Conservation (phyloP, 2,329 filamentous ascomycete genomes). For the Aureobasidium sp. region DNA sequence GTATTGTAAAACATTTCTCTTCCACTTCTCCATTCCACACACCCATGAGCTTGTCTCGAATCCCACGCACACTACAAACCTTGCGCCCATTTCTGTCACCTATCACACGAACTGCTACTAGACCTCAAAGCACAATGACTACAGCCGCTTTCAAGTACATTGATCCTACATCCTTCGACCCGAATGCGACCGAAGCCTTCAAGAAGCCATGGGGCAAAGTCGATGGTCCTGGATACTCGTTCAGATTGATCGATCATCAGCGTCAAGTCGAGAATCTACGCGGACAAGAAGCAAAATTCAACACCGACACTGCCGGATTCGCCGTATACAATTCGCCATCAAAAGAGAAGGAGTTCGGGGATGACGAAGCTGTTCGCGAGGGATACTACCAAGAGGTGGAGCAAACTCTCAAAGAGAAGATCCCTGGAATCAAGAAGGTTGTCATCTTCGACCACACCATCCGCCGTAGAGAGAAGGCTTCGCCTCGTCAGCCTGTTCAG, state of each 20-base stretch:
- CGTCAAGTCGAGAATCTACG: constrained; percentile 49
- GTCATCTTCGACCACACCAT: constrained; percentile 69
- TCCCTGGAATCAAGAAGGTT: constrained; percentile 51
- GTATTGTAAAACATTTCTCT: neutral
- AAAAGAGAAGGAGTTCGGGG: constrained; percentile 45
- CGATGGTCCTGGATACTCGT: constrained; percentile 51
- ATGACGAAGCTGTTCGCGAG: constrained; percentile 46
- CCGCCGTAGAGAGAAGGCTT: constrained; percentile 44
- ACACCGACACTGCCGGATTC: constrained; percentile 52
- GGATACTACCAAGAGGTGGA: constrained; percentile 58
- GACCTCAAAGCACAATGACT: constrained; percentile 40
- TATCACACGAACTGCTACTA: neutral
- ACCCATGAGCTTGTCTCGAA: constrained; percentile 1
- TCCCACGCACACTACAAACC: neutral
- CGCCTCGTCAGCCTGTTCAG: constrained; percentile 57
- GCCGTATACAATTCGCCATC: constrained; percentile 44
- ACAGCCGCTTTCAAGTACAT: constrained; percentile 53
- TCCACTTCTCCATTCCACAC: neutral
- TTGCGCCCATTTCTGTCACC: neutral
- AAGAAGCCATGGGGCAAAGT: constrained; percentile 57
- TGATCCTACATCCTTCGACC: constrained; percentile 37
- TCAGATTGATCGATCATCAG: constrained; percentile 36
- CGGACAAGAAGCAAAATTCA: constrained; percentile 42
- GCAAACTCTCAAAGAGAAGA: constrained; percentile 43
- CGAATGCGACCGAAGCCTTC: constrained; percentile 28